Evolutionary conservation across 108 stramenopile genomes (phyloP).

Genomic region (Pseudonitzschia pungens): DNA sequence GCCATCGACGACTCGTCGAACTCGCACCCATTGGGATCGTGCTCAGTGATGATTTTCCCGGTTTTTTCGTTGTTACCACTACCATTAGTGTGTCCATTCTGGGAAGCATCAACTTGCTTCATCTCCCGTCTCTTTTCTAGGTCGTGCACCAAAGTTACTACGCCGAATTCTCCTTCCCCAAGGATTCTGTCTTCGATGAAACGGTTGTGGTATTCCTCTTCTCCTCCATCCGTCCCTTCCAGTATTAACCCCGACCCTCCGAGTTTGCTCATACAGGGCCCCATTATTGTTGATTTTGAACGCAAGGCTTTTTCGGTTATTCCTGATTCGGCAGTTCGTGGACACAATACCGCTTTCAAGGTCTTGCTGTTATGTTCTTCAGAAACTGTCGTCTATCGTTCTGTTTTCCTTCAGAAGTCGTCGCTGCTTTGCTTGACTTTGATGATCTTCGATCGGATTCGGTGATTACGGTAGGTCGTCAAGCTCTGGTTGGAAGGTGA

Average conservation of each 20-base stretch:
- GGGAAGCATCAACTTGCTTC: background rate
- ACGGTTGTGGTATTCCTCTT: constrained; percentile 62
- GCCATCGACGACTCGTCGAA: constrained; percentile 33
- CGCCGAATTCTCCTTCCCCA: constrained; percentile 82
- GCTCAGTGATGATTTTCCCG: background rate
- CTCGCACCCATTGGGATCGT: background rate
- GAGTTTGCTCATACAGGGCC: constrained; percentile 30
- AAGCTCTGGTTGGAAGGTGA: too few species aligned
- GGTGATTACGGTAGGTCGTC: too few species aligned
- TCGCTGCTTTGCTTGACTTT: too few species aligned
- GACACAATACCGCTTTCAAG: too few species aligned
- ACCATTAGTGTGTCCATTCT: background rate
- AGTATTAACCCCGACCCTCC: constrained; percentile 18
- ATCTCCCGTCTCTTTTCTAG: background rate
- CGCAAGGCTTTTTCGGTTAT: too few species aligned
- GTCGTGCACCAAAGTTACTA: constrained; percentile 76
- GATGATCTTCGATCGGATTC: too few species aligned
- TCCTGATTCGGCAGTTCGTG: too few species aligned
- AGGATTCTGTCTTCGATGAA: constrained; percentile 63
- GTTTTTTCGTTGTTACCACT: background rate
- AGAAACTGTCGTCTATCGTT: too few species aligned
- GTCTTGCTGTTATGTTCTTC: too few species aligned
- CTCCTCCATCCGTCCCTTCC: constrained; percentile 48
- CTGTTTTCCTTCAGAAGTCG: too few species aligned
- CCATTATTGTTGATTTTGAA: constrained; percentile 21